Evolutionary conservation across 2,329 filamentous ascomycete genomes (phyloP).

Genomic region (Trichoderma semiorbis): DNA sequence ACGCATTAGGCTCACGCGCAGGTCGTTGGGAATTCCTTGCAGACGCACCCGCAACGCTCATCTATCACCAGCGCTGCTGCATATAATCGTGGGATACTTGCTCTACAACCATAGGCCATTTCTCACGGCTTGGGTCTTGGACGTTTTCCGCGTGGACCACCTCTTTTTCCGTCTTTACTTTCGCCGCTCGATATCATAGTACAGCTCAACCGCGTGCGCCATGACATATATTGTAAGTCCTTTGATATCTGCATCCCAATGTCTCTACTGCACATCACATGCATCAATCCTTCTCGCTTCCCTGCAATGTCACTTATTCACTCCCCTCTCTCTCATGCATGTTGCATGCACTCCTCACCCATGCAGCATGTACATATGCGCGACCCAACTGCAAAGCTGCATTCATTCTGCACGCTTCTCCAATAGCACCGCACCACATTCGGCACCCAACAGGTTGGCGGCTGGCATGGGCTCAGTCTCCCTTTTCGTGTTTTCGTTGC

Average conservation of each 20-base stretch:
- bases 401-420: not conserved
- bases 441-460: not conserved
- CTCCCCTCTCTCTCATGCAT: constrained; percentile 12
- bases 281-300: constrained; percentile 17
- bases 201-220: constrained; percentile 30
- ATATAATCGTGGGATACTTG: not conserved
- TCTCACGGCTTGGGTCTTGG: not conserved
- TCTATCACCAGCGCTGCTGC: not conserved
- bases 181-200: constrained; percentile 20
- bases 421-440: not conserved
- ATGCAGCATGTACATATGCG: constrained; percentile 12
- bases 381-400: constrained; percentile 4
- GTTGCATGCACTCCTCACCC: constrained; percentile 13
- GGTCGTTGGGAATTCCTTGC: constrained; percentile 5
- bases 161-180: not conserved
- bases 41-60: not conserved
- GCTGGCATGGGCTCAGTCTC: not conserved
- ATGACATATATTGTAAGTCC: constrained; percentile 42
- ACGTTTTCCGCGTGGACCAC: not conserved
- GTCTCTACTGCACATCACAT: constrained; percentile 21
- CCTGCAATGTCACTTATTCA: not conserved
- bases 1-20: constrained; percentile 2
- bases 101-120: not conserved
- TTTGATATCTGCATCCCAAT: not conserved
- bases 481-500: not conserved